Percentiles rank a stretch among this genome's conserved stretches.
phyloP scores from a whole-genome alignment of 768 basidiomycete genomes.

The Ramaria rubella region DNA sequence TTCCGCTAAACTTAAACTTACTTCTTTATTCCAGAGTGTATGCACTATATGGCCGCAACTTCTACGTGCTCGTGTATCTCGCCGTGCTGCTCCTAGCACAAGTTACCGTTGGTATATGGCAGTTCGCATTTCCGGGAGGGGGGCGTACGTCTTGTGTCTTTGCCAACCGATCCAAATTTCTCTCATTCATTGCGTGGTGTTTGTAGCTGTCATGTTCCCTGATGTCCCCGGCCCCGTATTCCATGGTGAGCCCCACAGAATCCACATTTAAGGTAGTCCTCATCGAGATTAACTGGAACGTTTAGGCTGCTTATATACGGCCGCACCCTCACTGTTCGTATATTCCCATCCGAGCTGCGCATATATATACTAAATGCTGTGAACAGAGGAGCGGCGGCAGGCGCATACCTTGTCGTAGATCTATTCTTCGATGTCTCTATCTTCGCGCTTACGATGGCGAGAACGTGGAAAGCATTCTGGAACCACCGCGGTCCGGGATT shows the following conservation, averaged over 20 bases:
- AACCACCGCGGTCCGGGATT: not conserved
- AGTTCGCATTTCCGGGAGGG: conserved; percentile 1
- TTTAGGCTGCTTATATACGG: not conserved
- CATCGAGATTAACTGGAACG: too few species aligned
- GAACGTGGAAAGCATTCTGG: not conserved
- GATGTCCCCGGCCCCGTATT: not conserved
- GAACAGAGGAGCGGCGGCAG: not conserved
- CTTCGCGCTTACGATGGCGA: conserved; percentile 1
- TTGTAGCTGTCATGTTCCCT: not conserved
- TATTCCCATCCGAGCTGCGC: not conserved
- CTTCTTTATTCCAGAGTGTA: not conserved
- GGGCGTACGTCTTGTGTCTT: not conserved
- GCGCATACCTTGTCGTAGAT: not conserved
- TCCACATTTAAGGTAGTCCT: not conserved
- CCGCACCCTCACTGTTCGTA: too few species aligned
- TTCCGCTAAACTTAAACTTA: not conserved
- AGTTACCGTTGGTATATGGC: not conserved
- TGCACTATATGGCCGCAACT: conserved; percentile 1
- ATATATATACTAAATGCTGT: not conserved
- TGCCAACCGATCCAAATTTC: not conserved
- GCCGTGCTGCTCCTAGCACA: not conserved
- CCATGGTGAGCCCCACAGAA: not conserved
- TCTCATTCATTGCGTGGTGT: too few species aligned
- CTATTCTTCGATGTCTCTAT: conserved; percentile 1
- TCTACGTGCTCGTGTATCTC: not conserved